Evolutionary conservation across 495 filamentous ascomycete genomes (phyloP).

Genomic region (Friedmanniomyces simplex): DNA sequence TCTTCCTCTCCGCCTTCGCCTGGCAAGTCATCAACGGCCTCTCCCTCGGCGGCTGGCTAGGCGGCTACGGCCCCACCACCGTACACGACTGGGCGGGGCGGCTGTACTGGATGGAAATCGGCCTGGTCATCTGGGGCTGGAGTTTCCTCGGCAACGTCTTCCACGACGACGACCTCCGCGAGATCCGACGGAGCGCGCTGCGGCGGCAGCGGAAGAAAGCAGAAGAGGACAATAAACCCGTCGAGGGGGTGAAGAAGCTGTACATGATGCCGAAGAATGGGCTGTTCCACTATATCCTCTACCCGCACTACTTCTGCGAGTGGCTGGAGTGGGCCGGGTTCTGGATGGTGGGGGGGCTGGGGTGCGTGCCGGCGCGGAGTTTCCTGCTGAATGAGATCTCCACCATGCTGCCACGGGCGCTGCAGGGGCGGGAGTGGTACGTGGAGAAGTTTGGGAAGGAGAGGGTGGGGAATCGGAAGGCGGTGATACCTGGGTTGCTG

Average conservation of each 20-base stretch:
- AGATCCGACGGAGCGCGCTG: conserved; percentile 57
- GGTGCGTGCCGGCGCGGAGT: conserved; percentile 56
- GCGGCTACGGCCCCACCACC: conserved; percentile 59
- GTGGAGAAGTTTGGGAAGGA: conserved; percentile 73
- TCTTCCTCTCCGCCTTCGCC: conserved; percentile 47
- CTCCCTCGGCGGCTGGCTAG: conserved; percentile 69
- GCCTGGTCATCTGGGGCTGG: conserved; percentile 50
- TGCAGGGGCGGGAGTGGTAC: conserved; percentile 82
- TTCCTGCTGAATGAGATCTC: conserved; percentile 81
- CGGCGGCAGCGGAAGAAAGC: conserved; percentile 35
- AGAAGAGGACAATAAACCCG: conserved; percentile 30
- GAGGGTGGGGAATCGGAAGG: conserved; percentile 61
- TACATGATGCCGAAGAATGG: conserved; percentile 81
- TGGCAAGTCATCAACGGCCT: conserved; percentile 78
- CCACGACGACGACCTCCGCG: conserved; percentile 67
- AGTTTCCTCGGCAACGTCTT: conserved; percentile 74
- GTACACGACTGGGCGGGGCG: conserved; percentile 45
- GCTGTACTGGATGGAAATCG: conserved; percentile 41
- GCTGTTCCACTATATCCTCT: conserved; percentile 71
- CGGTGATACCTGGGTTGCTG: conserved; percentile 70
- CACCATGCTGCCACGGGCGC: conserved; percentile 82
- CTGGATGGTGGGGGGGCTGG: conserved; percentile 53
- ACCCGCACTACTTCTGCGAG: conserved; percentile 87
- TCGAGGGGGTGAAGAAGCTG: conserved; percentile 56
- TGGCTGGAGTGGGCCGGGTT: conserved; percentile 96